Evolutionary conservation across 805 yeast genomes (phyloP).

Genomic region (Schwanniomyces polymorphus): DNA sequence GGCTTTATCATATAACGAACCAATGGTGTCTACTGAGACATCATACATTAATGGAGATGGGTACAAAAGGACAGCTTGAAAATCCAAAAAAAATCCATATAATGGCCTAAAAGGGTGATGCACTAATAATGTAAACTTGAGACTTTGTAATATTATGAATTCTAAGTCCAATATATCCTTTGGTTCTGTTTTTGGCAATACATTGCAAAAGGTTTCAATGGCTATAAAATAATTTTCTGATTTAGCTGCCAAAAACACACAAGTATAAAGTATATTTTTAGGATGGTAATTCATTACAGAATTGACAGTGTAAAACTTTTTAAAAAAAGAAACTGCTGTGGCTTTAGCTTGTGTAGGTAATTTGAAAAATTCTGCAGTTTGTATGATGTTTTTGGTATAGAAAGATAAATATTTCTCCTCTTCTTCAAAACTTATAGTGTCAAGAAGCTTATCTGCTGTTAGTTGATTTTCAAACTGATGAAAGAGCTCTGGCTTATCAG

Average conservation of each 20-base stretch:
- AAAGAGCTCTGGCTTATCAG: conserved; percentile 29
- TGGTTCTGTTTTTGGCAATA: conserved; percentile 66
- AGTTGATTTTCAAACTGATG: conserved; percentile 25
- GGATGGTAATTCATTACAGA: conserved; percentile 90
- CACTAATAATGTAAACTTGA: conserved; percentile 76
- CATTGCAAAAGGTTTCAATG: conserved; percentile 72
- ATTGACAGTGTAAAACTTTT: conserved; percentile 74
- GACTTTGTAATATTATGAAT: conserved; percentile 68
- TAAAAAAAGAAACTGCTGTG: conserved; percentile 81
- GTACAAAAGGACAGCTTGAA: conserved; percentile 59
- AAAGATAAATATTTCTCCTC: conserved; percentile 67
- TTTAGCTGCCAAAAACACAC: conserved; percentile 89
- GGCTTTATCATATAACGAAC: conserved; percentile 70
- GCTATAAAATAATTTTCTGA: conserved; percentile 89
- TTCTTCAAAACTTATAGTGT: conserved; percentile 61
- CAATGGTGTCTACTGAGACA: conserved; percentile 52
- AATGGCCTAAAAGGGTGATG: conserved; percentile 89
- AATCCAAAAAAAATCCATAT: conserved; percentile 93
- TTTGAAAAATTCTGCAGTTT: conserved; percentile 68
- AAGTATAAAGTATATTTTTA: conserved; percentile 64
- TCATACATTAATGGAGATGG: conserved; percentile 46
- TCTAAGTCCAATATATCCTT: conserved; percentile 74
- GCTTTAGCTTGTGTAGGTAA: conserved; percentile 88
- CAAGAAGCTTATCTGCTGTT: conserved; percentile 32
- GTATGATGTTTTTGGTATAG: conserved; percentile 70